Base-by-base conservation (phyloP, 331 rosid genomes). In the Malus hybrid region DNA sequence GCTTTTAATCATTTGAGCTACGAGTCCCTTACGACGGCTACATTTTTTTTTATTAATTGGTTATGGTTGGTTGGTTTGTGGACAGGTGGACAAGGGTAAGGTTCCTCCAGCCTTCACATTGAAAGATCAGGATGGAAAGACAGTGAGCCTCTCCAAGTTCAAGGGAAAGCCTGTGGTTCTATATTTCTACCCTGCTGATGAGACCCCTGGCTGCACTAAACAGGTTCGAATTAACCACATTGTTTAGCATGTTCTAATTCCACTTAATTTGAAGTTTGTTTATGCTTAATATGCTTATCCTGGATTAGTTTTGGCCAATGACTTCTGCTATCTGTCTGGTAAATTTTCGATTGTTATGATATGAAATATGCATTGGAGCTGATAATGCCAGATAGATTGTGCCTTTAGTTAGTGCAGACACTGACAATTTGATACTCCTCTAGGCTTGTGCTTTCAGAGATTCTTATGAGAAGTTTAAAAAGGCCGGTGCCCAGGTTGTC, bases 361-460 rank as follows among this genome's bases (percentile, higher is more conserved):
- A 61, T 73, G 69, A 19, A 39, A 61, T 6, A 58, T 34, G 15
- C 34, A 72, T 22, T 22, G 4, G 24, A 34, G 39, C 24, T 39
- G 26, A 52, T 57, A 26, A 36, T 16, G 1, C 57, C 60, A 16
- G 19, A 26, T 61, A 61, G 61, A 61, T 10, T 61, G 28, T 20
- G 20, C 50, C 36, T 61, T 50, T 20, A 14, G n/a, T 33, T 15
- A 39, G 28, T 9, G 55, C 66, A 44, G 29, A 56, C 34, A 74
- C 65, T 77, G 24, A 30, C 48, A 55, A 52, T 55, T 74, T 50
- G 61, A 68, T 73, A 12, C 69, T 55, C n/a, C 32, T 60, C 74
- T 83, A 95, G 99, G 99, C 99, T 24, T 95, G 99, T 29, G 97
- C 99, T 84, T 95, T 95, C 84, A 89, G 99, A 86, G 99, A 95